Percentiles rank a stretch among this genome's conserved stretches.
Evolutionary conservation across 1,284 basidiomycete genomes (phyloP).

Genomic region (Bjerkandera adusta): DNA sequence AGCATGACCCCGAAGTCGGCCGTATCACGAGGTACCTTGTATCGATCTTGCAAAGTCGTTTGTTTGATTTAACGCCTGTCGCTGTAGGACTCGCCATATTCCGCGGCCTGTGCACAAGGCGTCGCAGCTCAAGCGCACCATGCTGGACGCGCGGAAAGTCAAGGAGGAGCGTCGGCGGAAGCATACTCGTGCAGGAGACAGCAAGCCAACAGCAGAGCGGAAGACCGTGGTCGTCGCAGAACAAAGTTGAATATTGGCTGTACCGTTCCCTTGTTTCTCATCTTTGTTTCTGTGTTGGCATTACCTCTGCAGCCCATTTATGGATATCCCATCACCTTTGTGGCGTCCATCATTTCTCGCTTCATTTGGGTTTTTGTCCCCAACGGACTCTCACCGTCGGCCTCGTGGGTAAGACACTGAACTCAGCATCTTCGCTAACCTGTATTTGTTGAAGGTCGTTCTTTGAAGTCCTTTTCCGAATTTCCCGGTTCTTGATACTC

Average conservation of each 20-base stretch:
- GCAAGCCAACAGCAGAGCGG: constrained; percentile 90
- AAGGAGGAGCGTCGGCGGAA: constrained; percentile 94
- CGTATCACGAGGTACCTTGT: constrained; percentile 73
- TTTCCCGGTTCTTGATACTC: too few species aligned
- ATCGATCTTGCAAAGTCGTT: constrained; percentile 3
- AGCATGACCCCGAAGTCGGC: constrained; percentile 78
- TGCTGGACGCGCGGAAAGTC: constrained; percentile 87
- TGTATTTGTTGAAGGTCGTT: too few species aligned
- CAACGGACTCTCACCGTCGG: too few species aligned
- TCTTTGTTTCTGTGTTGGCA: too few species aligned
- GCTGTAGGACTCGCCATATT: constrained; percentile 73
- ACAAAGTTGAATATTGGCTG: constrained; percentile 58
- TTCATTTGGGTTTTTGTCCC: too few species aligned
- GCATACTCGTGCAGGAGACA: constrained; percentile 81
- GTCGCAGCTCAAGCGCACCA: constrained; percentile 85
- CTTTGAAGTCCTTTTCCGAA: too few species aligned
- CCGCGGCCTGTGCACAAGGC: constrained; percentile 92
- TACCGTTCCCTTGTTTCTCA: too few species aligned
- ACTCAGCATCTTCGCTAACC: too few species aligned
- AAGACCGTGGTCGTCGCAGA: constrained; percentile 83
- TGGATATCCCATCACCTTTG: too few species aligned
- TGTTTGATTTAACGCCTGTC: background rate
- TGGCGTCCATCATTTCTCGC: too few species aligned
- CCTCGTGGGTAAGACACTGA: too few species aligned
- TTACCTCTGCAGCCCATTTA: too few species aligned